phyloP scores from a whole-genome alignment of 2,329 filamentous ascomycete genomes.

The Ophiostoma novo-ulmi region DNA sequence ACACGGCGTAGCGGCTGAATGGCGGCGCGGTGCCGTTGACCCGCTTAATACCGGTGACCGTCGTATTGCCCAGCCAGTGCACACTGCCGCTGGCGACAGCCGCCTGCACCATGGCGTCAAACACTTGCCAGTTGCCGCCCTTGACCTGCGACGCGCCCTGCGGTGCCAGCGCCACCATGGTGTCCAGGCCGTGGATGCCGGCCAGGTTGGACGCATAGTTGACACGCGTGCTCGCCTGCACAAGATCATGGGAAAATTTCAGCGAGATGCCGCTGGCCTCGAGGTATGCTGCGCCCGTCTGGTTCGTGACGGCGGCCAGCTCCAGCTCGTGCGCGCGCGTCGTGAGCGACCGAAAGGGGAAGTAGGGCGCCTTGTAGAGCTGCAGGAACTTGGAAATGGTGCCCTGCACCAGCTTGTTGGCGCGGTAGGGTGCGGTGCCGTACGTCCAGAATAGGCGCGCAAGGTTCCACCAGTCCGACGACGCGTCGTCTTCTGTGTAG shows the following conservation, averaged over 20 bases:
- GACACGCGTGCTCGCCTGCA: conserved; percentile 86
- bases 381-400: conserved; percentile 69
- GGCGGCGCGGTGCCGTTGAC: background rate
- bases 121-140: conserved; percentile 94
- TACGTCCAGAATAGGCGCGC: conserved; percentile 81
- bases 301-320: conserved; percentile 58
- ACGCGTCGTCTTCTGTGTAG: conserved; percentile 55
- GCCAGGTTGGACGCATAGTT: conserved; percentile 89
- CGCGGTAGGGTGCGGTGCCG: conserved; percentile 69
- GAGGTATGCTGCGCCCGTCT: conserved; percentile 63
- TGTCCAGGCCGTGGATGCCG: conserved; percentile 82
- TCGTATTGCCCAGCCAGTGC: conserved; percentile 58
- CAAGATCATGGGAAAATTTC: conserved; percentile 69
- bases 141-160: conserved; percentile 73
- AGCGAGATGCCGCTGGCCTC: conserved; percentile 60
- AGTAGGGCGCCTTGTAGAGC: conserved; percentile 75
- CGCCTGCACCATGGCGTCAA: conserved; percentile 68
- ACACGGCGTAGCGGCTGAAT: conserved; percentile 43
- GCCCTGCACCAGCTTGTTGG: conserved; percentile 64
- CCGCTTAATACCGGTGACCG: conserved; percentile 44
- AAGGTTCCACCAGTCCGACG: conserved; percentile 71
- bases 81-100: conserved; percentile 65
- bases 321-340: conserved; percentile 62
- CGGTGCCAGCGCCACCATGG: conserved; percentile 87
- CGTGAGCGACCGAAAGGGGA: conserved; percentile 76